Percentiles rank a stretch among this genome's conserved stretches.
Conservation (phyloP, 2,329 filamentous ascomycete species). For the Penicillium sp. region DNA sequence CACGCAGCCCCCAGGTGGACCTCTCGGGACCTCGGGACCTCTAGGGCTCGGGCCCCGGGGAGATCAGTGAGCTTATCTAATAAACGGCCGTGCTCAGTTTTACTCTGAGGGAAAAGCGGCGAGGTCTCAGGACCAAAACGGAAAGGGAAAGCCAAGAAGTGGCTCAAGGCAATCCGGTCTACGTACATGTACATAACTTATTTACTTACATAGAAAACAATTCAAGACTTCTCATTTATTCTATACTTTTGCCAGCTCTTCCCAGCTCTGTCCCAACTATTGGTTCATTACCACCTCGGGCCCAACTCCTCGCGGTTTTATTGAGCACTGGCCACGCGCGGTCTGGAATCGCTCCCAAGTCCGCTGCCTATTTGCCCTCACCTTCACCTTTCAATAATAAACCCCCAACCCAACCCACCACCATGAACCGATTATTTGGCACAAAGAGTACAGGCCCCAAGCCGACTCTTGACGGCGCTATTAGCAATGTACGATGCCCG, state of each 20-base stretch:
- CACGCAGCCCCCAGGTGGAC: not conserved
- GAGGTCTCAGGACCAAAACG: not conserved
- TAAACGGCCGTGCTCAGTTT: not conserved
- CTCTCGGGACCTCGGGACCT: not conserved
- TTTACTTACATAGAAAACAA: not conserved
- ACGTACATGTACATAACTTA: not conserved
- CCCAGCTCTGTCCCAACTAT: conserved; percentile 2
- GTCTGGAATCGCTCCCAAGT: conserved; percentile 4
- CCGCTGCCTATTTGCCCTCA: conserved; percentile 7
- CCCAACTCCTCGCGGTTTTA: conserved; percentile 2
- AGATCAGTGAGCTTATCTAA: not conserved
- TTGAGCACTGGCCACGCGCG: conserved; percentile 11
- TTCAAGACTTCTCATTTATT: not conserved
- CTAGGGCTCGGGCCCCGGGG: not conserved
- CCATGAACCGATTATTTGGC: conserved; percentile 96
- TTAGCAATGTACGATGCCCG: conserved; percentile 65
- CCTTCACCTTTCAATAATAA: conserved; percentile 1
- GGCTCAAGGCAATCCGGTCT: not conserved
- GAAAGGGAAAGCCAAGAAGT: not conserved
- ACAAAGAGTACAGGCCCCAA: conserved; percentile 83
- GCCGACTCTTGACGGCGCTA: conserved; percentile 80
- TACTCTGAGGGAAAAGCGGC: not conserved
- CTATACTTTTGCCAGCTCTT: not conserved
- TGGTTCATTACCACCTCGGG: conserved; percentile 7
- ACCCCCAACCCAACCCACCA: conserved; percentile 26